Evolutionary conservation across 192 early-diverging fungal species (phyloP), one percentile per base, ranked within the genome.

Genomic region (Rhizophagus prolifer): DNA sequence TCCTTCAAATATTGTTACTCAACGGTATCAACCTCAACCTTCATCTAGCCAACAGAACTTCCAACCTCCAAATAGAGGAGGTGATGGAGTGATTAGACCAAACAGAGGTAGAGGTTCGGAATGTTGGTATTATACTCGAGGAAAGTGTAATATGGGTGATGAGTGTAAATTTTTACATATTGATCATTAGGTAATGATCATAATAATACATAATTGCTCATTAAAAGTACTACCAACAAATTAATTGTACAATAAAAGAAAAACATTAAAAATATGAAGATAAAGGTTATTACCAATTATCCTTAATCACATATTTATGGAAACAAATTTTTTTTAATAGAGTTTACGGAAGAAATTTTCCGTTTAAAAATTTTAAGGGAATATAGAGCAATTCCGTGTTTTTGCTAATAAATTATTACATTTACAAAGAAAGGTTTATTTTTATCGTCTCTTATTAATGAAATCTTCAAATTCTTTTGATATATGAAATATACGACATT

Each of bases 401-500:
- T 34, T 34, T 34, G 31, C 31, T 34, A 44, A 44, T 44, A 44
- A 38, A 38, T 38, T 38, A 38, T 38, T 38, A 38, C 36, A 38
- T 38, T 44, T 2, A 44, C 9, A 44, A 44, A 44, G 9, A 10
- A 44, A 44, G 12, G 41, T 44, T 44, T 8, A 8, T 44, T 44
- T 63, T 66, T 58, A 72, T 59, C 70, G n/a, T 59, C 21, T 58
- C 59, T 31, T 72, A 72, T 72, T 60, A 74, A 63, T 74, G 46
- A 74, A 63, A 16, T 74, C 41, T 58, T 81, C 80, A 73, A 88
- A 85, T 72, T 90, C 85, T 60, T 78, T 74, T 25, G 86, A 84
- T 38, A 87, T 75, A 65, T 81, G 86, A 79, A 91, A 89, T 14
- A 90, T 81, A 61, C 85, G 86, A 75, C 93, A 94, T 74, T 90